Evolutionary conservation across 345 rosid genomes (phyloP), one percentile per base, ranked within the genome.

Genomic region (Gossypium herbaceum): DNA sequence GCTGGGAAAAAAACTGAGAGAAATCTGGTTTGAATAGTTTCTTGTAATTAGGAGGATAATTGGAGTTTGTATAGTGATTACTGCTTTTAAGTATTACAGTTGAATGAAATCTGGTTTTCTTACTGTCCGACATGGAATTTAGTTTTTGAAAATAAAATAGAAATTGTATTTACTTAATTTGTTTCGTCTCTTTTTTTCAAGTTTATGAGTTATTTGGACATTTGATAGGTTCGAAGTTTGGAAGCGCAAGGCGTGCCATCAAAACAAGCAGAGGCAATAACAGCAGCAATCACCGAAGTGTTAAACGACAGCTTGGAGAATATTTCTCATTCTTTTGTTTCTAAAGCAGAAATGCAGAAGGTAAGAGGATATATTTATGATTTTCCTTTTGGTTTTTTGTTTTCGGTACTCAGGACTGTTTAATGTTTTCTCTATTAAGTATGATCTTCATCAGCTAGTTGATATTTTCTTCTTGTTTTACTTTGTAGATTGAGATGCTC

Each of bases 201-300:
- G 27, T 68, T 73, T 43, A 39, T 34, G 19, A 12, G 51, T 78
- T 55, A 41, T 48, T 73, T 61, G 7, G 15, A 8, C 12, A 24
- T 56, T 34, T 61, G 74, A 52, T 72, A 93, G 97, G 98, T 90
- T 79, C 94, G 98, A 78, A 77, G 94, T 66, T 80, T 96, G 62
- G 98, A 96, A 80, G 94, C 94, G 0, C 87, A 92, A 80, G 97
- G 92, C 15, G 88, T 96, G 54, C 98, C 99, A 6, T 85, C 97
- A 0, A 93, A 92, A 82, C 98, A 96, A 72, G 98, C 97, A 1
- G 97, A 93, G 83, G 97, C 98, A 0, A 93, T 96, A 63, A 93
- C 97, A 7, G 86, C 91, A 2, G 94, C 98, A 0, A 89, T 96
- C 2, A 93, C 91, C 2, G 89, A 93, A 80, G 98, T 96, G 51